A percentile compares a stretch with the other conserved stretches of the same genome.
Evolutionary conservation across 306 rosid species (phyloP).

Genomic region (Cercis canadensis): DNA sequence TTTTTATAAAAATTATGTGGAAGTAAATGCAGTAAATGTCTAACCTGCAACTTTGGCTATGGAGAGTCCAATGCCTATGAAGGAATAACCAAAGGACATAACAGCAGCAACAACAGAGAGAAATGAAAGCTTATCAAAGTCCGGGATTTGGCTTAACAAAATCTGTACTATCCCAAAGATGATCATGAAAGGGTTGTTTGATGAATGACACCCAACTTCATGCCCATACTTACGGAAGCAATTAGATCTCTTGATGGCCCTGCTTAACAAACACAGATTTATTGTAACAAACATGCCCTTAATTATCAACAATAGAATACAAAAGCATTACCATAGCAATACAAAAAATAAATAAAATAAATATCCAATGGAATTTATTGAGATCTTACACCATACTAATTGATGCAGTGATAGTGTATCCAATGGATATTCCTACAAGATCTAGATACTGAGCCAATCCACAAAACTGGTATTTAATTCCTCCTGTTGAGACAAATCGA

Average conservation of each 20-base stretch:
- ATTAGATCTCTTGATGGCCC: conserved; percentile 49
- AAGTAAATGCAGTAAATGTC: not conserved
- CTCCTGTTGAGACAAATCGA: conserved; percentile 31
- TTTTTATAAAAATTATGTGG: not conserved
- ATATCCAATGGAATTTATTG: not conserved
- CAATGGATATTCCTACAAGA: conserved; percentile 39
- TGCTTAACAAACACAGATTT: conserved; percentile 30
- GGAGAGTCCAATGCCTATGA: conserved; percentile 49
- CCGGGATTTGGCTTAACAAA: conserved; percentile 49
- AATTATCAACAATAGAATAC: no score
- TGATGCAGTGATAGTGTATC: conserved; percentile 48
- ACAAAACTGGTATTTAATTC: conserved; percentile 35
- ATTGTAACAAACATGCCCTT: no score
- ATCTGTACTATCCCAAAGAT: conserved; percentile 40
- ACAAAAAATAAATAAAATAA: no score
- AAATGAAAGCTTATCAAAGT: conserved; percentile 46
- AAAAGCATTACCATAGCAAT: no score
- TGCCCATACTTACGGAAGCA: conserved; percentile 51
- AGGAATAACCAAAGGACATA: conserved; percentile 53
- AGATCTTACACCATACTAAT: conserved; percentile 57
- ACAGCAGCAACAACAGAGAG: conserved; percentile 48
- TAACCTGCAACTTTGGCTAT: conserved; percentile 56
- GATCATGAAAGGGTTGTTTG: conserved; percentile 32
- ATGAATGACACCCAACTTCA: conserved; percentile 9
- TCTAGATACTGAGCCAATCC: conserved; percentile 43